These are phyloP conservation scores for Daldinia eschscholtzii DNA, from an alignment of 2,329 filamentous ascomycete species.

Conservation along the genomic window DNA sequence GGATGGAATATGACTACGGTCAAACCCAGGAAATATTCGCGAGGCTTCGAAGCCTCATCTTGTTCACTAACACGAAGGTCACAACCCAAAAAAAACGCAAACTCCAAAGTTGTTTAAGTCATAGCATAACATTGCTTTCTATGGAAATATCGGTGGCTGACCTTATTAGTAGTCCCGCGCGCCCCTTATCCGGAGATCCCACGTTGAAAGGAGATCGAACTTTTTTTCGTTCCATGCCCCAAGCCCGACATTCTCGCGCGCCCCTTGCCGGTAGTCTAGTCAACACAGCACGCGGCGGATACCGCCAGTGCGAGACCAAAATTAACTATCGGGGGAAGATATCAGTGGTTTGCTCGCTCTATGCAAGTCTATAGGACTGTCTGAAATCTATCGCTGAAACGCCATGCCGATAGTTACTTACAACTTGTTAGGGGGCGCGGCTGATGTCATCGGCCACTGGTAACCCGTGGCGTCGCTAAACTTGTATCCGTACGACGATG, in stretches of 20 bases:
- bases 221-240: constrained; percentile 33
- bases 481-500: constrained; percentile 97
- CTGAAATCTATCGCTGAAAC: constrained; percentile 48
- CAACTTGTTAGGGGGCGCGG: constrained; percentile 80
- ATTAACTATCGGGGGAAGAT: constrained; percentile 42
- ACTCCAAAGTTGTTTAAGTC: constrained; percentile 8
- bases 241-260: constrained; percentile 33
- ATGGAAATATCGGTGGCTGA: constrained; percentile 26
- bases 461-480: constrained; percentile 97
- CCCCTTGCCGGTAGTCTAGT: constrained; percentile 33
- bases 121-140: constrained; percentile 38
- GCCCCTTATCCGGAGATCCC: constrained; percentile 23
- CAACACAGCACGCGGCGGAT: constrained; percentile 22
- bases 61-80: background rate
- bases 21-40: background rate
- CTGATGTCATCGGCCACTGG: constrained; percentile 89
- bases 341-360: constrained; percentile 39
- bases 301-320: constrained; percentile 36
- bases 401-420: constrained; percentile 63
- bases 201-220: constrained; percentile 32
- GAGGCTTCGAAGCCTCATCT: background rate
- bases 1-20: background rate
- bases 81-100: background rate
- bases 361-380: constrained; percentile 37
- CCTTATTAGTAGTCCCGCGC: constrained; percentile 12